Base-by-base conservation (phyloP, 2,329 filamentous ascomycete genomes). In the Claviceps sp. region DNA sequence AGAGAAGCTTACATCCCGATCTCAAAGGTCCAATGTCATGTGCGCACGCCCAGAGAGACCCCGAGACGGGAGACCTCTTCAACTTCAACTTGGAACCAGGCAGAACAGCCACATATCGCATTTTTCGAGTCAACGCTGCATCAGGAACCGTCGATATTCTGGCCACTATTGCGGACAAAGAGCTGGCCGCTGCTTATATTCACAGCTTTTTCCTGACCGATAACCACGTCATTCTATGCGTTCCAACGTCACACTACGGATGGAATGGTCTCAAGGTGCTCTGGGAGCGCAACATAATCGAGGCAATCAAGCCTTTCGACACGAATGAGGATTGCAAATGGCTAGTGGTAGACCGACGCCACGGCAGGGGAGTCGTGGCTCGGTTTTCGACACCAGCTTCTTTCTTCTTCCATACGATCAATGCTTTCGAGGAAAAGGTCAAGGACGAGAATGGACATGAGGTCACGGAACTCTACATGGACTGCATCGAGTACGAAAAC, bases 331-430 rank as follows among this genome's bases (percentile, higher is more conserved):
- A 73, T 41, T 81, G 80, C 40, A 77, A 68, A 30, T 94, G 89
- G 88, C 80, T 86, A 56, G 78, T 94, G 0, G 66, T 94, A 17
- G 87, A 93, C 62, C 79, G 87, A 1, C 72, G 63, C 3, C 66
- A 72, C 2, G 76, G 73, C 4, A 73, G 73, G 47, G 87, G 87
- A 0, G 68, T 93, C 0, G 74, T 93, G 0, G 83, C 80, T 7
- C 78, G 74, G 1, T 90, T 85, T 60, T 76, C 82, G 17, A 84
- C 79, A 16, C 74, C 78, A 0, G 76, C 85, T 0, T 82, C 82
- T 47, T 94, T 90, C 70, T 84, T 81, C 65, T 94, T 94, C 65
- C 88, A 95, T 66, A 80, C 78, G 0, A 72, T 88, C 62, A 94
- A 94, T 58, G 78, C 86, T 0, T 93, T 82, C 63, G 85, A 91